These are phyloP conservation scores for Pseudisothecium myosuroides DNA, from an alignment of 225 moss, liverwort and hornwort species.

Conservation along the genomic window DNA sequence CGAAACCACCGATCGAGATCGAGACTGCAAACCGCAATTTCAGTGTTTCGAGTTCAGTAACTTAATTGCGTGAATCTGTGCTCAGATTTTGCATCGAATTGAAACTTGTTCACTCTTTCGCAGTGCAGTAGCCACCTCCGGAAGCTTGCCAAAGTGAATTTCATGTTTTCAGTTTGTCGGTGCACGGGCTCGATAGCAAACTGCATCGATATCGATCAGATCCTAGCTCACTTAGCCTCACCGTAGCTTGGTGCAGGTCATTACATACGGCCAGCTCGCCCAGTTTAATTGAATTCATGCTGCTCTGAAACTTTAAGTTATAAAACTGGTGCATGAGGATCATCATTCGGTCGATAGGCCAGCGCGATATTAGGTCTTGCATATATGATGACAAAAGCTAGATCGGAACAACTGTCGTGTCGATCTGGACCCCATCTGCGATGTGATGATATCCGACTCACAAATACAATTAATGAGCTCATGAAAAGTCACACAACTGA, in stretches of 20 bases:
- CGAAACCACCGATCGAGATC: background rate
- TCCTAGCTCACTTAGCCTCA: background rate
- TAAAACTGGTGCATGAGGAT: background rate
- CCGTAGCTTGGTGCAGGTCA: background rate
- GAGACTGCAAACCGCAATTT: background rate
- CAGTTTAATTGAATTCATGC: background rate
- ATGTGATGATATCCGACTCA: background rate
- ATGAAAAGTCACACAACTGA: background rate
- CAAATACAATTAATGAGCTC: background rate
- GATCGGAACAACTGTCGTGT: background rate
- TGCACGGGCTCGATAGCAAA: background rate
- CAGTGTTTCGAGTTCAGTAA: background rate
- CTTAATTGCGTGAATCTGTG: background rate
- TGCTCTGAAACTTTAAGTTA: no score
- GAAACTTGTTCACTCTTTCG: background rate
- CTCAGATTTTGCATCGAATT: background rate
- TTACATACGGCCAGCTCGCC: no score
- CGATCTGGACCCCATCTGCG: no score
- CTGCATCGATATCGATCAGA: background rate
- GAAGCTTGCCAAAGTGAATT: background rate
- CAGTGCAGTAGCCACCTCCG: background rate
- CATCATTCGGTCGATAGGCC: background rate
- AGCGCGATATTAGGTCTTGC: no score
- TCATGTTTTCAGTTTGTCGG: background rate
- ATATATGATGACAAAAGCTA: background rate